Evolutionary conservation across 106 monocot genomes (phyloP), one percentile per base, ranked within the genome.

Genomic region (Triglochin maritima): DNA sequence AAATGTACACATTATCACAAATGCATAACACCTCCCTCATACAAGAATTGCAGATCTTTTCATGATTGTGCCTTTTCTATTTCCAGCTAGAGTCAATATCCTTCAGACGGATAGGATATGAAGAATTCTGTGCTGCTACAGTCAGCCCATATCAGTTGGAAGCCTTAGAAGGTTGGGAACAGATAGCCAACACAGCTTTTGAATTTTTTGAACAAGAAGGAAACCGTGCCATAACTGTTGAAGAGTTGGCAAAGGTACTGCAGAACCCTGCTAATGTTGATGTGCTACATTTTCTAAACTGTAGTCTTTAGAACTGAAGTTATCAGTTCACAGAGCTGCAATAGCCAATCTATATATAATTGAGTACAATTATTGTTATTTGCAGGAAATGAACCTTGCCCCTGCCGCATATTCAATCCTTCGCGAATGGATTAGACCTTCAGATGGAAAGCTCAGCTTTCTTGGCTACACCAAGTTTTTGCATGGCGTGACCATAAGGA

Each of bases 391-490:
- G 76, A 91, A 86, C 53, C 85, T 98, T 9, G 62, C 80, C n/a
- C 56, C 83, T 2, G 46, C 86, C 4, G 79, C 85, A 57, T 70
- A 82, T 60, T 74, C 86, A 7, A 75, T 88, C 14, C 65, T 98
- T 29, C 81, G 82, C 50, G 91, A 86, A n/a, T 98, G 96, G 96
- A 86, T 98, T 69, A 84, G 96, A 72, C 65, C 46, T 29, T 75
- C 80, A 1, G 96, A 98, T 65, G 78, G 96, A 17, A 98, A 86
- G 71, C 84, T 98, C 49, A 91, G 80, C 62, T 86, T 91, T 69
- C 79, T 88, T 47, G 96, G 91, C 17, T 98, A 82, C 78, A 91
- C 90, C 59, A 98, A 91, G 82, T 98, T 86, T 69, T 98, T 98
- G 74, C 91, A 91, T 47, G 96, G 96, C 15, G 91, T 91, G 58